Conservation (phyloP, 2,329 filamentous ascomycete genomes). For the Aspergillus costaricaensis region DNA sequence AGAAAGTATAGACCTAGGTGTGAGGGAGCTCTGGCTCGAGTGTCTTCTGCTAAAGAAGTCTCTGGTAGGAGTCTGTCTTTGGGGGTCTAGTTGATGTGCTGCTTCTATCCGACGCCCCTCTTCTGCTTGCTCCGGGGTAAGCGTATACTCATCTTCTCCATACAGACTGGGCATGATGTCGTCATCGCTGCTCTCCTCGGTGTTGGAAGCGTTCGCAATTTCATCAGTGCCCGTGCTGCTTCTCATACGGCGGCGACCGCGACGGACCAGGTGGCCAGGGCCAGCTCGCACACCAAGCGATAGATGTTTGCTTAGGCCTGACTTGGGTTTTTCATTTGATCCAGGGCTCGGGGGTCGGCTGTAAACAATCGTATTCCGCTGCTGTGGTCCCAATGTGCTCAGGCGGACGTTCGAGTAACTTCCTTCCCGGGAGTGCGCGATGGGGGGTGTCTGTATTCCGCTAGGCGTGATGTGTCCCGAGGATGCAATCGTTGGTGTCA, state of each 20-base stretch:
- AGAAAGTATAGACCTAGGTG: slow-evolving; percentile 23
- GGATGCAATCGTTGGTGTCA: slow-evolving; percentile 35
- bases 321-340: slow-evolving; percentile 31
- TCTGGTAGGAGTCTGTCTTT: slow-evolving; percentile 16
- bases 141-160: slow-evolving; percentile 43
- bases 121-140: slow-evolving; percentile 38
- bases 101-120: slow-evolving; percentile 29
- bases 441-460: slow-evolving; percentile 41
- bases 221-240: slow-evolving; percentile 35
- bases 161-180: slow-evolving; percentile 40
- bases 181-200: slow-evolving; percentile 41
- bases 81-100: slow-evolving; percentile 20
- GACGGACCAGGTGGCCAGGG: slow-evolving; percentile 39
- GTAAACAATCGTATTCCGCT: slow-evolving; percentile 43
- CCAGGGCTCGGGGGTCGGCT: slow-evolving; percentile 41
- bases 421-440: slow-evolving; percentile 32
- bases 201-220: slow-evolving; percentile 28
- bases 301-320: slow-evolving; percentile 38
- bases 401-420: slow-evolving; percentile 34
- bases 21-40: slow-evolving; percentile 30
- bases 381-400: slow-evolving; percentile 39
- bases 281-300: slow-evolving; percentile 45
- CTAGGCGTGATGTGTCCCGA: slow-evolving; percentile 48
- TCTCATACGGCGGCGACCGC: slow-evolving; percentile 31
- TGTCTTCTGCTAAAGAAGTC: slow-evolving; percentile 27